Evolutionary conservation across 1,284 basidiomycete species (phyloP), one percentile per base, ranked within the genome.

Genomic region (Sporisorium graminicola): DNA sequence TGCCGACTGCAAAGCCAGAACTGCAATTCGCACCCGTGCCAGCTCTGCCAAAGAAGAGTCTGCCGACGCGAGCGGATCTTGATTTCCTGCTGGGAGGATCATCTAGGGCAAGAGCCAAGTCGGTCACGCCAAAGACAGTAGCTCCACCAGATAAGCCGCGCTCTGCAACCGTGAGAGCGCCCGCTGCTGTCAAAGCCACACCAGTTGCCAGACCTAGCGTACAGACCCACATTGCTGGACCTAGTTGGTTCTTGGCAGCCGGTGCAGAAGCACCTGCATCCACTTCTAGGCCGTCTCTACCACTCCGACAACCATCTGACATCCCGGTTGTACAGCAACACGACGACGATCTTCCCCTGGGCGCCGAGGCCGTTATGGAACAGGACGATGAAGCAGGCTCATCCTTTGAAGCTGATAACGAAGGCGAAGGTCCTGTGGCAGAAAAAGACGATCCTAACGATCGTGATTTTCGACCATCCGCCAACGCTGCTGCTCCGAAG

Each of bases 341-440:
- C 40, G 69, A 72, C n/a, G 69, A 72, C 14, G 60, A 53, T 13
- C 59, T 72, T 5, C 49, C 63, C 0, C 53, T 72, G 0, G 69
- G 69, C 12, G 69, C 69, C 13, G 69, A 72, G 37, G 69, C 69
- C 2, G 52, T 63, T 9, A 66, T 66, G 64, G 64, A 66, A 29
- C 51, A 59, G 0, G 69, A 63, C 13, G 59, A 66, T 33, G 56
- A 58, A 42, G 54, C 33, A 20, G 53, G 35, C n/a, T 55, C 53
- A 18, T 55, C 56, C 12, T 60, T 54, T 8, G 51, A 71, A 42
- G 62, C 54, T 9, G 69, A 71, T 14, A 27, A 46, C 29, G 69
- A 66, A 51, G 64, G 50, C 27, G 63, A 59, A 6, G 40, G 29
- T 7, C 9, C 8, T 18, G 12, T 24, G 6, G 3, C 35, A 3